phyloP scores from a whole-genome alignment of 345 rosid genomes.

The Gynandropsis gynandra region DNA sequence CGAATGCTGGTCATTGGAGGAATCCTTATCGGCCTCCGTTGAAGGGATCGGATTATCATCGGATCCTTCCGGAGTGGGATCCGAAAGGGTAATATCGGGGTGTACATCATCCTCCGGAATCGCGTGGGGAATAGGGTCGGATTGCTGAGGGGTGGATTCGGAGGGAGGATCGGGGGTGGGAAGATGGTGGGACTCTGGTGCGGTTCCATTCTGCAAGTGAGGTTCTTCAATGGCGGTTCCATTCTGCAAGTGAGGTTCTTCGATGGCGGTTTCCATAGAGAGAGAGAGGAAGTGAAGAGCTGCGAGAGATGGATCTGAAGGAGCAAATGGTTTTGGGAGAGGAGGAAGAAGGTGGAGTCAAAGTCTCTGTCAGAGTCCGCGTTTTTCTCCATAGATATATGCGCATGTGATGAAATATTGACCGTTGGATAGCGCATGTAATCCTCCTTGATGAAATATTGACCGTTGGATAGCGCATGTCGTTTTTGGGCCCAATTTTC shows the following conservation, averaged over 20 bases:
- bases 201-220: constrained; percentile 37
- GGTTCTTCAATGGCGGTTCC: constrained; percentile 36
- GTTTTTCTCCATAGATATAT: neutral
- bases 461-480: too few relatives aligned
- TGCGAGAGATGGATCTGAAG: constrained; percentile 11
- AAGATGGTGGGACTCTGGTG: constrained; percentile 11
- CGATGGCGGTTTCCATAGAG: constrained; percentile 27
- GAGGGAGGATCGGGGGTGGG: constrained; percentile 24
- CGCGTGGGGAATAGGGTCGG: constrained; percentile 4
- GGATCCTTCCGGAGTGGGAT: constrained; percentile 34
- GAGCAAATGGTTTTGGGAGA: constrained; percentile 1
- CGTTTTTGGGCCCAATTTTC: too few relatives aligned
- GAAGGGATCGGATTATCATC: constrained; percentile 31
- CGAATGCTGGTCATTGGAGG: constrained; percentile 24
- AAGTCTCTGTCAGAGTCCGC: neutral
- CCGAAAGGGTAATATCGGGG: constrained; percentile 25
- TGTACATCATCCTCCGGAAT: constrained; percentile 13
- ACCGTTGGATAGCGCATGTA: too few relatives aligned
- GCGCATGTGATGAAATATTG: too few relatives aligned
- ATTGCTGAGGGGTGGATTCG: constrained; percentile 19
- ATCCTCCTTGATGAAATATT: too few relatives aligned
- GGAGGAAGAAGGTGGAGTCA: constrained; percentile 16
- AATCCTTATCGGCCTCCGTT: constrained; percentile 19
- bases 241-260: constrained; percentile 41
- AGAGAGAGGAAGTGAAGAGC: neutral